These are phyloP conservation scores for Lactarius akahatsu DNA, from an alignment of 768 basidiomycete genomes.

Conservation along the genomic window DNA sequence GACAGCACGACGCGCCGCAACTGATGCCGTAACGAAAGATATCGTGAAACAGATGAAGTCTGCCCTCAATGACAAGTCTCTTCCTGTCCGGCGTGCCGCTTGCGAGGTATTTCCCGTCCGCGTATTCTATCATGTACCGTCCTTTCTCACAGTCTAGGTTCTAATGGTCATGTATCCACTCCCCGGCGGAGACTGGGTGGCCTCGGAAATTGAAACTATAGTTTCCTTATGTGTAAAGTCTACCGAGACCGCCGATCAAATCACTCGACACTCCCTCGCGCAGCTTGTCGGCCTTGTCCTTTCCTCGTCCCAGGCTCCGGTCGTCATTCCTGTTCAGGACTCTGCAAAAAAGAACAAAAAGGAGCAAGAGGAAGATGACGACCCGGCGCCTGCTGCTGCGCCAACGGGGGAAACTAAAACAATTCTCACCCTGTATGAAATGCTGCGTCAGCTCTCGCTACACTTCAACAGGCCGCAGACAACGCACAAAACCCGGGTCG, in stretches of 20 bases:
- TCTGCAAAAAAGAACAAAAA: conserved; percentile 61
- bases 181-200: conserved; percentile 54
- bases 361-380: conserved; percentile 58
- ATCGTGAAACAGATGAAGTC: conserved; percentile 79
- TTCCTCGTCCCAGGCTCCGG: conserved; percentile 74
- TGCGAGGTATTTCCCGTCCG: conserved; percentile 54
- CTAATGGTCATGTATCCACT: conserved; percentile 58
- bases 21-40: conserved; percentile 76
- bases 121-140: conserved; percentile 2
- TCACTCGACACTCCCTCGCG: conserved; percentile 76
- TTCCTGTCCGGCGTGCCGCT: conserved; percentile 82
- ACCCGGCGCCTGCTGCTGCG: conserved; percentile 47
- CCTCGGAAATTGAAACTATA: conserved; percentile 76
- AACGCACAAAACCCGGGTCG: conserved; percentile 72
- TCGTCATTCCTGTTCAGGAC: conserved; percentile 47
- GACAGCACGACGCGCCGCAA: conserved; percentile 79
- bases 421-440: conserved; percentile 70
- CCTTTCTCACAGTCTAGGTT: conserved; percentile 40
- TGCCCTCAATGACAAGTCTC: conserved; percentile 75
- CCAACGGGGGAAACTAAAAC: conserved; percentile 61
- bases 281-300: conserved; percentile 83
- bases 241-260: conserved; percentile 80
- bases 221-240: conserved; percentile 65
- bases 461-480: conserved; percentile 76
- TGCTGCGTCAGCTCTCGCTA: conserved; percentile 75